These are phyloP conservation scores for Quercus suber DNA, from an alignment of 306 rosid species.

Conservation along the genomic window DNA sequence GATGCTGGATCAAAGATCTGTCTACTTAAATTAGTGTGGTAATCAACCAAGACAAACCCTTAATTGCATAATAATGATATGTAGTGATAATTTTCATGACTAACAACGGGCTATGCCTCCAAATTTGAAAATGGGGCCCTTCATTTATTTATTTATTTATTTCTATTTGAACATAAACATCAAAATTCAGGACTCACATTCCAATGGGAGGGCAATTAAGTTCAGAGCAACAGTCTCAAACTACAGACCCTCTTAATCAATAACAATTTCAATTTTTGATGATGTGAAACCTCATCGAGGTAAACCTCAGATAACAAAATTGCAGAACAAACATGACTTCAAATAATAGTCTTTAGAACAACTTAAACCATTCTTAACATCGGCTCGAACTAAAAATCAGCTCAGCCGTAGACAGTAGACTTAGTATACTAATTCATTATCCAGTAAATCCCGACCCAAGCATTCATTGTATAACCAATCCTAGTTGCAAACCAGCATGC, in stretches of 20 bases:
- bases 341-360: neutral
- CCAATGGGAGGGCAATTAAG: neutral
- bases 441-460: neutral
- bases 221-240: neutral
- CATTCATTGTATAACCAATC: neutral
- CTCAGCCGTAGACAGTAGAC: neutral
- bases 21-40: neutral
- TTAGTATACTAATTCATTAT: neutral
- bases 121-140: too few relatives aligned
- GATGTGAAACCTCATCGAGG: too few relatives aligned
- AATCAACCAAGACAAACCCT: neutral
- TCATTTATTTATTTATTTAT: too few relatives aligned
- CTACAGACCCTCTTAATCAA: neutral
- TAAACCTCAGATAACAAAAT: too few relatives aligned
- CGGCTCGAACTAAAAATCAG: neutral
- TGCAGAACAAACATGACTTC: neutral
- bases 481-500: neutral
- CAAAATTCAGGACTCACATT: neutral
- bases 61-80: neutral
- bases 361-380: neutral
- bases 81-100: too few relatives aligned
- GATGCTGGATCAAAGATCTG: neutral
- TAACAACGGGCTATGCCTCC: too few relatives aligned
- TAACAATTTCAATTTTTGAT: neutral
- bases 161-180: neutral